Evolutionary conservation across 1,284 basidiomycete species (phyloP), one percentile per base, ranked within the genome.

Genomic region (Agroathelia rolfsii): DNA sequence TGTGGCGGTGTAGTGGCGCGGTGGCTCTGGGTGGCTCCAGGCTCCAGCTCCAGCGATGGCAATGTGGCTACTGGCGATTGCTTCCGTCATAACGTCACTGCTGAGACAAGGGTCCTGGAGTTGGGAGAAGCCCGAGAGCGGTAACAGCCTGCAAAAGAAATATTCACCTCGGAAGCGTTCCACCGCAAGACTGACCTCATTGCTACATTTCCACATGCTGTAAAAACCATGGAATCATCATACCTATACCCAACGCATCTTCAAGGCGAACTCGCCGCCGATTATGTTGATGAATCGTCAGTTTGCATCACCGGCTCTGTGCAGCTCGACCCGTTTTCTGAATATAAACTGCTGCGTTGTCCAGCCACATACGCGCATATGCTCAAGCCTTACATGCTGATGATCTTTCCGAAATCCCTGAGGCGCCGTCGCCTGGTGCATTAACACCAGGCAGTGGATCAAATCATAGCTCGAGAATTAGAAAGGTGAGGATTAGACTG

Each of bases 201-300:
- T 17, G 16, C 14, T 5, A 12, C 15, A 11, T 28, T 6, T 11
- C 4, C 27, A 16, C 12, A 17, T 18, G 25, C 25, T 27, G 16
- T 12, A 5, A 17, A 6, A 28, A 6, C 5, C 20, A 6, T 28
- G 20, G 16, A 17, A 10, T 16, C n/a, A 28, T 28, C 16, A 28
- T 28, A 18, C 22, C 22, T 8, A 24, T n/a, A 24, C 20, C 27
- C 5, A 15, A 28, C 9, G 5, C 11, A n/a, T n/a, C 19, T n/a
- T n/a, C 23, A 26, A 19, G 43, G 44, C 16, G 15, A 29, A 14
- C 59, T 69, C 35, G 47, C 56, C n/a, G 40, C 44, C 12, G 66
- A 82, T 49, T 86, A 76, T 55, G 64, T 83, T 26, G 66, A 87
- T 44, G 79, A 85, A 57, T 63, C 68, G 85, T 86, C 41, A 46